phyloP scores from a whole-genome alignment of 2,329 filamentous ascomycete species.

The Teratosphaeria destructans region DNA sequence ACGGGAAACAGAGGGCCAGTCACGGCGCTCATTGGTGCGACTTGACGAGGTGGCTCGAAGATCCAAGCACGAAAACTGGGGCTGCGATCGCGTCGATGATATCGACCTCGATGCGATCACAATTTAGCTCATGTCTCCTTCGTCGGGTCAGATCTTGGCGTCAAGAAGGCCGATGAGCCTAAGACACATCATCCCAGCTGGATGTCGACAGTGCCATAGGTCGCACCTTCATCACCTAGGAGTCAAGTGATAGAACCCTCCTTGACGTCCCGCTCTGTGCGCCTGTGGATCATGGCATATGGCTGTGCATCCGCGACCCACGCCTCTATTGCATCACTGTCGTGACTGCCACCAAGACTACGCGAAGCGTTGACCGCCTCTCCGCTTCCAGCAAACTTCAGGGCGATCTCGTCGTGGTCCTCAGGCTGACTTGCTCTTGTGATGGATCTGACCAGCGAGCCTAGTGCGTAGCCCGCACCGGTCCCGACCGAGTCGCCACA shows the following conservation, averaged over 20 bases:
- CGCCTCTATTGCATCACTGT: background rate
- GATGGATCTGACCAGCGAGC: too few relatives aligned
- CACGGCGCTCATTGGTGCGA: background rate
- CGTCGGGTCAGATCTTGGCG: too few relatives aligned
- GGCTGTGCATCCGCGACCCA: background rate
- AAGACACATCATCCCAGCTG: background rate
- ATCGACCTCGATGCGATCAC: too few relatives aligned
- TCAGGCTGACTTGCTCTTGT: conserved; percentile 1
- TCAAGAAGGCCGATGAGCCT: background rate
- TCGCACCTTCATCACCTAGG: background rate
- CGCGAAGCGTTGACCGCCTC: background rate
- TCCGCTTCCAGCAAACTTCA: background rate
- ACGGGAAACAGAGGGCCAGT: background rate
- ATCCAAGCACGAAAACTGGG: too few relatives aligned
- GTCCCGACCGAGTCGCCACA: too few relatives aligned
- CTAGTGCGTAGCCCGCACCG: too few relatives aligned
- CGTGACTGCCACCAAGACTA: background rate
- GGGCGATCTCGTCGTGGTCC: background rate
- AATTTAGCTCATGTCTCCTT: too few relatives aligned
- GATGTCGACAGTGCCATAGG: background rate
- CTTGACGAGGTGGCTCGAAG: background rate
- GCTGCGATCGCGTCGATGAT: too few relatives aligned
- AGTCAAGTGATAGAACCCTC: background rate
- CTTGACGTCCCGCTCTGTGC: background rate
- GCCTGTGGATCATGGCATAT: background rate